These are phyloP conservation scores for Arachnomyces sp. DNA, from an alignment of 2,329 filamentous ascomycete species.

Conservation along the genomic window DNA sequence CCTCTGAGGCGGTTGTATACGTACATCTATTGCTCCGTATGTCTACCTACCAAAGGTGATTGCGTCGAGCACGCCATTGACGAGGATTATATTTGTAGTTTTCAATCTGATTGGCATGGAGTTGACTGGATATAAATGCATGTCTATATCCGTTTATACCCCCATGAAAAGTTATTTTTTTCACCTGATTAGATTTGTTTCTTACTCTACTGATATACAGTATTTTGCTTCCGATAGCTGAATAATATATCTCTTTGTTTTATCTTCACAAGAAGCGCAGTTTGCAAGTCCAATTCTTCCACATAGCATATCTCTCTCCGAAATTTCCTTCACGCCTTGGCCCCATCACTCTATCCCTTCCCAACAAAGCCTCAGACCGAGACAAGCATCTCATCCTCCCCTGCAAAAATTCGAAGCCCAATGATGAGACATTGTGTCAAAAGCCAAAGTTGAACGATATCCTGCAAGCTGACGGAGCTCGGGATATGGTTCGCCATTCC, in stretches of 20 bases:
- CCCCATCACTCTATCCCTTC: neutral
- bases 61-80: constrained; percentile 32
- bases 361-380: neutral
- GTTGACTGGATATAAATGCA: neutral
- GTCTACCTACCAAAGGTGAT: constrained; percentile 13
- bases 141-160: constrained; percentile 1
- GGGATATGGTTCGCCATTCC: constrained; percentile 3
- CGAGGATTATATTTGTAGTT: constrained; percentile 32
- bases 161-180: too few species aligned
- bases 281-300: neutral
- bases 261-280: constrained; percentile 1
- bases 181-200: neutral
- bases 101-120: constrained; percentile 31
- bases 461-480: constrained; percentile 20
- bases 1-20: constrained; percentile 1
- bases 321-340: neutral
- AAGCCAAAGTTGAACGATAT: constrained; percentile 41
- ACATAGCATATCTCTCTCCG: neutral
- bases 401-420: constrained; percentile 19
- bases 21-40: constrained; percentile 14
- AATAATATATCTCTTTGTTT: neutral
- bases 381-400: neutral
- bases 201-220: neutral
- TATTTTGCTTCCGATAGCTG: too few species aligned
- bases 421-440: constrained; percentile 33